Evolutionary conservation across 768 basidiomycete species (phyloP).

Genomic region (Macrolepiota albuminosa): DNA sequence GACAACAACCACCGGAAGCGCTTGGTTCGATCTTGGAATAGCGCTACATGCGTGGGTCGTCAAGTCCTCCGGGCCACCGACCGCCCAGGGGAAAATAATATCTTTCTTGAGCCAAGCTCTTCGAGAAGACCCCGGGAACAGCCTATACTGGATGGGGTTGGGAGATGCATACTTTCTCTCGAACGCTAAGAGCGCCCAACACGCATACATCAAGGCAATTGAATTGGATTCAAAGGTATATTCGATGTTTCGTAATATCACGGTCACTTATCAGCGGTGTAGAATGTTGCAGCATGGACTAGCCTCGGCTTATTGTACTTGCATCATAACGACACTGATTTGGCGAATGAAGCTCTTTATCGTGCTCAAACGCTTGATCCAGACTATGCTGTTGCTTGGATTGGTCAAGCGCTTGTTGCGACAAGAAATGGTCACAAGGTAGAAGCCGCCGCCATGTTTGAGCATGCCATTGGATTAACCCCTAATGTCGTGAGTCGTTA

Average conservation of each 20-base stretch:
- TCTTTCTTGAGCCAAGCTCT: constrained; percentile 67
- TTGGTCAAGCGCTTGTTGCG: constrained; percentile 81
- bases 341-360: constrained; percentile 83
- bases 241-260: constrained; percentile 4
- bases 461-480: constrained; percentile 64
- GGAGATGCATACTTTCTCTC: constrained; percentile 66
- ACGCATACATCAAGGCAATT: constrained; percentile 86
- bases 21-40: constrained; percentile 72
- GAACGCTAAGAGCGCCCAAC: constrained; percentile 76
- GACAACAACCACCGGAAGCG: constrained; percentile 40
- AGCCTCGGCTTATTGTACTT: constrained; percentile 87
- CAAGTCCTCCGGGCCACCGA: constrained; percentile 23
- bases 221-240: constrained; percentile 80
- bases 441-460: constrained; percentile 66
- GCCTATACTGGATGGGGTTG: constrained; percentile 77
- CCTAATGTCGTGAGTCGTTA: constrained; percentile 47
- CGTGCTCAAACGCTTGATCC: constrained; percentile 91
- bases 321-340: constrained; percentile 67
- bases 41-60: constrained; percentile 49
- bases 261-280: background rate
- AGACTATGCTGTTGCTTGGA: constrained; percentile 84
- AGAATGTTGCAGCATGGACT: constrained; percentile 80
- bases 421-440: constrained; percentile 47
- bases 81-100: constrained; percentile 37
- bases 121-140: constrained; percentile 65